Evolutionary conservation across 2,329 filamentous ascomycete genomes (phyloP).

Genomic region (Microsporum ferrugineum): DNA sequence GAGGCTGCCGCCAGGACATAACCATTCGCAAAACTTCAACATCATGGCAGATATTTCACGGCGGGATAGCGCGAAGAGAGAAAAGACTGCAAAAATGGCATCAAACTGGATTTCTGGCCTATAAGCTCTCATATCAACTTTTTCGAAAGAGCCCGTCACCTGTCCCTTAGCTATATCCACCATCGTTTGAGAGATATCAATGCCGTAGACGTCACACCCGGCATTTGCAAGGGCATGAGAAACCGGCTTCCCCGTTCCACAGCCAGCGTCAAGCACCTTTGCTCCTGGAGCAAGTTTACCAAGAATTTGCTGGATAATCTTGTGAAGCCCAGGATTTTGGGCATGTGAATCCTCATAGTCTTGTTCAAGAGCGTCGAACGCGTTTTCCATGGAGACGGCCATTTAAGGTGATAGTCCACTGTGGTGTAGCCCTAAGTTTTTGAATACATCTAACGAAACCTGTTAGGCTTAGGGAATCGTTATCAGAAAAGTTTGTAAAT

Average conservation of each 20-base stretch:
- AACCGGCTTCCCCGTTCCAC: constrained; percentile 16
- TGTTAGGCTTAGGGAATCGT: too few relatives aligned
- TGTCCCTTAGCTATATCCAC: constrained; percentile 11
- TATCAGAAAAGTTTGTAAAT: too few relatives aligned
- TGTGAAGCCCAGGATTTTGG: constrained; percentile 7
- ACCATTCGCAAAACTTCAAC: constrained; percentile 12
- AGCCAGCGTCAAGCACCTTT: constrained; percentile 15
- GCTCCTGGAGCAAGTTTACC: constrained; percentile 1
- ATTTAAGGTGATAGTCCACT: background rate
- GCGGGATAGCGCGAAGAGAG: constrained; percentile 11
- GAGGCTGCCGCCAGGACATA: constrained; percentile 7
- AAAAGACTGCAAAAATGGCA: constrained; percentile 13
- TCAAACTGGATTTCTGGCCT: constrained; percentile 7
- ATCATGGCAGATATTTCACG: constrained; percentile 9
- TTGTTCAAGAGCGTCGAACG: background rate
- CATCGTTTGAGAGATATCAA: constrained; percentile 14
- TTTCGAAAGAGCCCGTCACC: constrained; percentile 12
- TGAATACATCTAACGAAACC: background rate
- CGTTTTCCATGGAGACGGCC: background rate
- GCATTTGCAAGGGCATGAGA: constrained; percentile 10
- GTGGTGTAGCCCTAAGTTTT: background rate
- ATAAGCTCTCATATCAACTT: constrained; percentile 14
- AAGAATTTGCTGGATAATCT: constrained; percentile 8
- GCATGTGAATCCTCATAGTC: constrained; percentile 13
- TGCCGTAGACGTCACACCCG: constrained; percentile 13